Evolutionary conservation across 164 flowering plant genomes (phyloP).

Genomic region (Nymphaea colorata): DNA sequence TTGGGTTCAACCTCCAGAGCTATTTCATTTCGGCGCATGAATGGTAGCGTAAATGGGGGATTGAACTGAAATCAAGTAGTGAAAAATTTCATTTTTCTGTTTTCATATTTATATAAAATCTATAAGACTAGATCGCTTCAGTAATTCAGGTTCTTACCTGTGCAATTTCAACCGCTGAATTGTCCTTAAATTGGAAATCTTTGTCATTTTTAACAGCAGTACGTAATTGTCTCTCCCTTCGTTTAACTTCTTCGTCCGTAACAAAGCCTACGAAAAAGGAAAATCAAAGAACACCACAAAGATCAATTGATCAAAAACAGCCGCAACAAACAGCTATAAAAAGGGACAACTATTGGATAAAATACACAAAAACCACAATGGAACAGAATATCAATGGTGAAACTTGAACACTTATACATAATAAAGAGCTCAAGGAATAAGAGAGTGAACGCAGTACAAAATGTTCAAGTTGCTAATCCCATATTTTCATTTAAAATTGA

Average conservation of each 20-base stretch:
- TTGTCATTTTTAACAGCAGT: constrained; percentile 38
- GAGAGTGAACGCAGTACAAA: too few relatives aligned
- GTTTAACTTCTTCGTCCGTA: constrained; percentile 62
- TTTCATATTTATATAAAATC: not conserved
- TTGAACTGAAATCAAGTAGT: constrained; percentile 59
- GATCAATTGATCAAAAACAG: too few relatives aligned
- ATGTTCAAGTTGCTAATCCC: too few relatives aligned
- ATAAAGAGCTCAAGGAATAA: too few relatives aligned
- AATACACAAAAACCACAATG: too few relatives aligned
- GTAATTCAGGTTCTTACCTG: constrained; percentile 32
- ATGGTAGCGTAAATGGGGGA: constrained; percentile 90
- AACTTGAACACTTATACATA: too few relatives aligned
- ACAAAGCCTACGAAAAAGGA: constrained; percentile 45
- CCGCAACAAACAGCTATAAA: too few relatives aligned
- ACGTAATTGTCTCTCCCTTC: constrained; percentile 40
- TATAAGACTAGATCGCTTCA: too few relatives aligned
- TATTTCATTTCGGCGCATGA: constrained; percentile 83
- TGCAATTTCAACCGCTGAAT: constrained; percentile 65
- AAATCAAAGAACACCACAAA: not conserved
- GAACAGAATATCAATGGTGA: too few relatives aligned
- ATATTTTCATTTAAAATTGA: too few relatives aligned
- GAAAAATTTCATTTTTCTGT: not conserved
- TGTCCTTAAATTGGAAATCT: constrained; percentile 47
- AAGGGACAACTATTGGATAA: too few relatives aligned
- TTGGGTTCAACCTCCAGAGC: constrained; percentile 67